A percentile compares a stretch with the other conserved stretches of the same genome.
These are phyloP conservation scores for Tephrocybe rancida DNA, from an alignment of 768 basidiomycete species.

Conservation along the genomic window DNA sequence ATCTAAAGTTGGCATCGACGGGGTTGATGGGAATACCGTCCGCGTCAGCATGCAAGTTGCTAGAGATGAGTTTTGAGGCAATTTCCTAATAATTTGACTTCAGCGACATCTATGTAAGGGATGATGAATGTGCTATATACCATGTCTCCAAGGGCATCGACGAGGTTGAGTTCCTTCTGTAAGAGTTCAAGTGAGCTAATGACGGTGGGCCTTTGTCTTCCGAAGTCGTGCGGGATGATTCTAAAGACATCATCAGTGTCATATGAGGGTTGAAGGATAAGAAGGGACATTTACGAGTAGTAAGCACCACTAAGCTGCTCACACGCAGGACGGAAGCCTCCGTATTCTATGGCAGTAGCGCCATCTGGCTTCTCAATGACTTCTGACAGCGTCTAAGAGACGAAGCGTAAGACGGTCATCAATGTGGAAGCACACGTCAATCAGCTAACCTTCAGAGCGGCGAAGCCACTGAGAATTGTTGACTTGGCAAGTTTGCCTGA, in stretches of 20 bases:
- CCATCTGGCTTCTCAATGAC: slow-evolving; percentile 49
- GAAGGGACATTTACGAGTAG: slow-evolving; percentile 48
- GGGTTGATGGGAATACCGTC: slow-evolving; percentile 55
- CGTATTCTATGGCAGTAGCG: slow-evolving; percentile 36
- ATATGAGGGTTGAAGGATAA: not conserved
- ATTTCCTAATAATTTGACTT: slow-evolving; percentile 45
- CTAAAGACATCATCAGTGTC: slow-evolving; percentile 27
- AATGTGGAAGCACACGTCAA: not conserved
- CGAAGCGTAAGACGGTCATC: not conserved
- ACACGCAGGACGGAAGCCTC: slow-evolving; percentile 41
- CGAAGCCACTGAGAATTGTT: slow-evolving; percentile 61
- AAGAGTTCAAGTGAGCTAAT: slow-evolving; percentile 38
- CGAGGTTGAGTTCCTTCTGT: slow-evolving; percentile 61
- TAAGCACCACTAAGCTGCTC: slow-evolving; percentile 51
- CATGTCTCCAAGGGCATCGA: slow-evolving; percentile 69
- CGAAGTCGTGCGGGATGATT: slow-evolving; percentile 67
- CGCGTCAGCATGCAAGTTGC: slow-evolving; percentile 37
- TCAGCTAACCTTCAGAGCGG: slow-evolving; percentile 50
- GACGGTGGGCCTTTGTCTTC: slow-evolving; percentile 44
- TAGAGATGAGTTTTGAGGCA: slow-evolving; percentile 55
- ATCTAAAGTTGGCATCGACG: slow-evolving; percentile 55
- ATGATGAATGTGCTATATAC: slow-evolving; percentile 26
- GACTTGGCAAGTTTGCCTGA: slow-evolving; percentile 61
- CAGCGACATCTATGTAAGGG: not conserved
- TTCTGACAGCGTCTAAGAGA: slow-evolving; percentile 47